Conservation (phyloP, 2,329 filamentous ascomycete species). For the Nigrospora sphaerica region DNA sequence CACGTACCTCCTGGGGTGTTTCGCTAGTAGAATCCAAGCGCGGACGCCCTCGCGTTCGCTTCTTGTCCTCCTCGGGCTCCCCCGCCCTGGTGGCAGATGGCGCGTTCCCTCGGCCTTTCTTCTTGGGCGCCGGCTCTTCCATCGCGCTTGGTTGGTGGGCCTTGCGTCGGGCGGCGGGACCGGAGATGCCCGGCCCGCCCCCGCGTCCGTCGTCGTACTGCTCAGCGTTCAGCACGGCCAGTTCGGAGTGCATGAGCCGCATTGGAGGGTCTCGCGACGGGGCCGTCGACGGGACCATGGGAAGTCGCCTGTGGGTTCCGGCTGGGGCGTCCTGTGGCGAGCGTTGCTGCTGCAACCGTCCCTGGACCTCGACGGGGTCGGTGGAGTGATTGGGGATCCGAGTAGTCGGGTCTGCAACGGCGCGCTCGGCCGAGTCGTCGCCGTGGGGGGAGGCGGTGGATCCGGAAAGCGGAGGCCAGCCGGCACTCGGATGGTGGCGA, state of each 20-base stretch:
- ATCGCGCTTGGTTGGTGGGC: conserved; percentile 6
- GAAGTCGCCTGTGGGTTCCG: no score
- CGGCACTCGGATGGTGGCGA: no score
- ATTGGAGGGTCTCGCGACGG: neutral
- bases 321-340: no score
- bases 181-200: conserved; percentile 8
- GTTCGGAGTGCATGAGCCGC: conserved; percentile 21
- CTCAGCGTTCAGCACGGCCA: conserved; percentile 40
- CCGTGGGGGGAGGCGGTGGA: no score
- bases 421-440: no score
- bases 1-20: conserved; percentile 69
- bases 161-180: conserved; percentile 10
- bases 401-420: no score
- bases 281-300: no score
- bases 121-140: conserved; percentile 15
- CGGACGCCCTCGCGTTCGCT: conserved; percentile 65
- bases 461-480: no score
- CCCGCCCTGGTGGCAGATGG: conserved; percentile 20
- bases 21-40: conserved; percentile 71
- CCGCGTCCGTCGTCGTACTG: conserved; percentile 30
- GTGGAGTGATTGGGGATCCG: no score
- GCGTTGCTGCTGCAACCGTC: no score
- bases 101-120: conserved; percentile 22
- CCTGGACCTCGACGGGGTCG: no score
- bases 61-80: conserved; percentile 40